A percentile compares a stretch with the other conserved stretches of the same genome.
phyloP scores from a whole-genome alignment of 805 yeast species.

The Metschnikowia arizonensis region DNA sequence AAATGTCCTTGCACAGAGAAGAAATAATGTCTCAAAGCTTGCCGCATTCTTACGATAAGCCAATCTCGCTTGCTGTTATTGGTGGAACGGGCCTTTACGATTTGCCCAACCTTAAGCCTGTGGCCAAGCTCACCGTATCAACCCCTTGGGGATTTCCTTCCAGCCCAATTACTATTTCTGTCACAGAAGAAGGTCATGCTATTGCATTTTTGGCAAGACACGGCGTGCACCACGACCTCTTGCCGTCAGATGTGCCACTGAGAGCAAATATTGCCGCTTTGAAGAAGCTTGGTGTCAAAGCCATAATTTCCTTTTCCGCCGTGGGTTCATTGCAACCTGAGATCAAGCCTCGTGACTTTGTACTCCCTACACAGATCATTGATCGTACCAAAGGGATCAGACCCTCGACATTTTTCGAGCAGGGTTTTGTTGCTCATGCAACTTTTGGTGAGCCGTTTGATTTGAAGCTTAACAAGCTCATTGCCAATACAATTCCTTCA shows the following conservation, averaged over 20 bases:
- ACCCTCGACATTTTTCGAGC: conserved; percentile 81
- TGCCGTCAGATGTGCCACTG: conserved; percentile 90
- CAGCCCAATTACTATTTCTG: conserved; percentile 87
- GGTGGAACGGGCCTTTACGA: conserved; percentile 99
- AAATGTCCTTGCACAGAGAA: conserved; percentile 38
- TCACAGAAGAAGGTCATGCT: conserved; percentile 68
- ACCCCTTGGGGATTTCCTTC: conserved; percentile 99
- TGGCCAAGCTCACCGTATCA: conserved; percentile 72
- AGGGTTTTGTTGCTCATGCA: conserved; percentile 95
- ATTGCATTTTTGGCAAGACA: conserved; percentile 95
- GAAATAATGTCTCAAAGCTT: conserved; percentile 24
- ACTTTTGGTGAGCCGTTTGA: conserved; percentile 98
- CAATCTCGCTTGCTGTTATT: conserved; percentile 80
- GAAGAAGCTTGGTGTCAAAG: conserved; percentile 80
- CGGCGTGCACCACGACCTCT: conserved; percentile 81
- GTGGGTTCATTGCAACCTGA: conserved; percentile 92
- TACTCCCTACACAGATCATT: conserved; percentile 92
- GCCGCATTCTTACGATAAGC: conserved; percentile 56
- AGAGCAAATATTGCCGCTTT: conserved; percentile 95
- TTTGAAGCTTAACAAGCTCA: conserved; percentile 58
- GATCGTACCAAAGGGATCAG: conserved; percentile 97
- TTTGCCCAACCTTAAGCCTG: conserved; percentile 75
- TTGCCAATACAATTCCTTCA: conserved; percentile 46
- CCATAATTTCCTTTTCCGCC: conserved; percentile 88
- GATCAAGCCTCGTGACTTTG: conserved; percentile 92